A percentile compares a stretch with the other conserved stretches of the same genome.
Conservation (phyloP, 2,329 filamentous ascomycete species). For the Neonectria faginata region DNA sequence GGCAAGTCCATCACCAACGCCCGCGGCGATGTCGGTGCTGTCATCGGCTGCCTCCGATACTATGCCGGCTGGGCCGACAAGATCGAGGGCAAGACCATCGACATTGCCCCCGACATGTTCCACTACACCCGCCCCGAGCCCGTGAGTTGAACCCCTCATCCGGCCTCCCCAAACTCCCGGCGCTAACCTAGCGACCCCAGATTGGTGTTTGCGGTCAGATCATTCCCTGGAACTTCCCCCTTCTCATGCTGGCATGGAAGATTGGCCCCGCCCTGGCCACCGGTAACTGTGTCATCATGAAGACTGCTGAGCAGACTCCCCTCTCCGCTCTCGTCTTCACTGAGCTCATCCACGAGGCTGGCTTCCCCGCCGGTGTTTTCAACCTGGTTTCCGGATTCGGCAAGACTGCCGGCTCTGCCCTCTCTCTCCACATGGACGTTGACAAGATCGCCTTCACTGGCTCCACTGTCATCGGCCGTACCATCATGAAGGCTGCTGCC, state of each 20-base stretch:
- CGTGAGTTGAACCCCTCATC: conserved; percentile 52
- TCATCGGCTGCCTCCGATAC: conserved; percentile 78
- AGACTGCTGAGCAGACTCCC: conserved; percentile 82
- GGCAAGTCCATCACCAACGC: conserved; percentile 84
- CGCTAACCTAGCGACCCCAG: conserved; percentile 39
- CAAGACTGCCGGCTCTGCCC: conserved; percentile 80
- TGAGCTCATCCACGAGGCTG: conserved; percentile 77
- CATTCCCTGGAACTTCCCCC: conserved; percentile 90
- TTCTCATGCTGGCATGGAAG: conserved; percentile 88
- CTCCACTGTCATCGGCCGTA: conserved; percentile 77
- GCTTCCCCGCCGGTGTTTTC: conserved; percentile 81
- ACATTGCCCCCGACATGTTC: conserved; percentile 82
- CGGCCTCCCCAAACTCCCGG: not conserved
- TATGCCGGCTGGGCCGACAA: conserved; percentile 90
- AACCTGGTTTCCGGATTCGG: conserved; percentile 85
- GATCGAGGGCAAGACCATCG: conserved; percentile 87
- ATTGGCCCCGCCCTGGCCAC: conserved; percentile 78
- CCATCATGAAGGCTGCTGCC: conserved; percentile 85
- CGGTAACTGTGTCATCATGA: conserved; percentile 79
- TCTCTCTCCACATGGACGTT: conserved; percentile 81
- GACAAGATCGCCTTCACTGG: conserved; percentile 89
- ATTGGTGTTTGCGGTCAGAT: conserved; percentile 87
- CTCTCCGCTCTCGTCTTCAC: conserved; percentile 75
- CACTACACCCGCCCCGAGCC: conserved; percentile 85
- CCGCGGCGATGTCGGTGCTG: conserved; percentile 77